These are phyloP conservation scores for Rhodotorula kratochvilovae DNA, from an alignment of 768 basidiomycete genomes.

Conservation along the genomic window DNA sequence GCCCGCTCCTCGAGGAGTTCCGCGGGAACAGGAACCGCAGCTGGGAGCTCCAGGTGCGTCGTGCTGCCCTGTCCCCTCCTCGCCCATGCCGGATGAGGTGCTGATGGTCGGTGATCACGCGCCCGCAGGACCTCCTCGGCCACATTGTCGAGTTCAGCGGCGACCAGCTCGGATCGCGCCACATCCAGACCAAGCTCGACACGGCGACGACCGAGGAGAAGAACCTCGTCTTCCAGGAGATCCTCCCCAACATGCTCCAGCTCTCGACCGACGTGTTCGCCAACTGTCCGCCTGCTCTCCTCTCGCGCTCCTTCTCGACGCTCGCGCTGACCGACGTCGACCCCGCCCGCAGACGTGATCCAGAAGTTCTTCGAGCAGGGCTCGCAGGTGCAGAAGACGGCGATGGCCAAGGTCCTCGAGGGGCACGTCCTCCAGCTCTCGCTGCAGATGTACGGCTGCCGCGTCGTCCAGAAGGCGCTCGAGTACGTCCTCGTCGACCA, in stretches of 20 bases:
- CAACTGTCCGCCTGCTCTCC: slow-evolving; percentile 65
- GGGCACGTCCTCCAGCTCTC: slow-evolving; percentile 71
- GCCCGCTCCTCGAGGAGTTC: slow-evolving; percentile 77
- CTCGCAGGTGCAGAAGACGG: slow-evolving; percentile 65
- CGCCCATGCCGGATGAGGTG: slow-evolving; percentile 8
- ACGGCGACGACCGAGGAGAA: slow-evolving; percentile 71
- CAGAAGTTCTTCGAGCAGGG: slow-evolving; percentile 92
- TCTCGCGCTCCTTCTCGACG: background rate
- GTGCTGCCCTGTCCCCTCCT: background rate
- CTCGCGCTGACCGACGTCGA: too few species aligned
- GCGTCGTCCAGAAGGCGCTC: slow-evolving; percentile 90
- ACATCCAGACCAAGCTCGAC: slow-evolving; percentile 85
- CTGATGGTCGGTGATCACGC: background rate
- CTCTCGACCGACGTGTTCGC: slow-evolving; percentile 91
- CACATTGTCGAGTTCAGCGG: slow-evolving; percentile 84
- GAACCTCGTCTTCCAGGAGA: slow-evolving; percentile 76
- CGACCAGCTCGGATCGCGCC: slow-evolving; percentile 96
- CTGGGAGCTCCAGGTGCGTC: slow-evolving; percentile 72
- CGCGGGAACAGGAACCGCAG: slow-evolving; percentile 68
- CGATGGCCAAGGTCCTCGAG: slow-evolving; percentile 68
- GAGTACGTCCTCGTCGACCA: slow-evolving; percentile 75
- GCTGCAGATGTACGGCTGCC: slow-evolving; percentile 90
- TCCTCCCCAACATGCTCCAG: slow-evolving; percentile 70
- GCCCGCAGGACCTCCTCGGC: slow-evolving; percentile 70
- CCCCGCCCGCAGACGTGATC: slow-evolving; percentile 61